Evolutionary conservation across 2,329 filamentous ascomycete genomes (phyloP).

Genomic region (Fonsecaea multimorphosa): DNA sequence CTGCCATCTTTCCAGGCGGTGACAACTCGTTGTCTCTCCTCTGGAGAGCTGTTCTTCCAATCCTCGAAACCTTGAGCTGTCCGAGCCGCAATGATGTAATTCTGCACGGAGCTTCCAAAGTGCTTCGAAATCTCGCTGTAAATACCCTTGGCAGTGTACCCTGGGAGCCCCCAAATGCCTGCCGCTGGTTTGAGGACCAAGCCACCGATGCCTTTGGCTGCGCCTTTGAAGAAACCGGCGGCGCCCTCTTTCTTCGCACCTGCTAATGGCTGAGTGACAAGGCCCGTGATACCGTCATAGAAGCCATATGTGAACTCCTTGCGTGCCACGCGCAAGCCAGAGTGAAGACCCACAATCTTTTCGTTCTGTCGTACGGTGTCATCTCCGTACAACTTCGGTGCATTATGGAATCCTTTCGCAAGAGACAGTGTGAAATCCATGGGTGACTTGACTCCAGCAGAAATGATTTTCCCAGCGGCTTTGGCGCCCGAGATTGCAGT

Average conservation of each 20-base stretch:
- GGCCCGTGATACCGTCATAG: slow-evolving; percentile 79
- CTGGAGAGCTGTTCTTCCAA: slow-evolving; percentile 57
- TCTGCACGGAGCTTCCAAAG: slow-evolving; percentile 73
- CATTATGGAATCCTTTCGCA: slow-evolving; percentile 86
- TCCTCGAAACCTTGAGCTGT: slow-evolving; percentile 77
- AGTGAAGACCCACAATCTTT: slow-evolving; percentile 77
- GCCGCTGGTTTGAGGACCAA: slow-evolving; percentile 81
- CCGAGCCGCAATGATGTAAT: slow-evolving; percentile 79
- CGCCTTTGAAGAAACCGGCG: slow-evolving; percentile 74
- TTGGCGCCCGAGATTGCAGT: slow-evolving; percentile 69
- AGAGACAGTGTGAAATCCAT: slow-evolving; percentile 84
- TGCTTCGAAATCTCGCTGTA: slow-evolving; percentile 76
- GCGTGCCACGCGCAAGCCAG: slow-evolving; percentile 76
- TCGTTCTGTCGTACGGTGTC: slow-evolving; percentile 78
- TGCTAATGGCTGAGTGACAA: slow-evolving; percentile 77
- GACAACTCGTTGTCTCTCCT: slow-evolving; percentile 70
- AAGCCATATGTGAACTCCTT: slow-evolving; percentile 79
- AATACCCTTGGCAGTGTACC: slow-evolving; percentile 81
- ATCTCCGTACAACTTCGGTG: slow-evolving; percentile 83
- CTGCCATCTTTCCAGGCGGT: slow-evolving; percentile 68
- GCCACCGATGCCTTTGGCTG: slow-evolving; percentile 84
- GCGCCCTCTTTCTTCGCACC: slow-evolving; percentile 70
- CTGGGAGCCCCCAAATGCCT: slow-evolving; percentile 76
- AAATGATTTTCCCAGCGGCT: slow-evolving; percentile 73
- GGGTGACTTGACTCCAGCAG: slow-evolving; percentile 76